Evolutionary conservation across 169 alveolate genomes (phyloP), one percentile per base, ranked within the genome.

Genomic region (Theileria parva): DNA sequence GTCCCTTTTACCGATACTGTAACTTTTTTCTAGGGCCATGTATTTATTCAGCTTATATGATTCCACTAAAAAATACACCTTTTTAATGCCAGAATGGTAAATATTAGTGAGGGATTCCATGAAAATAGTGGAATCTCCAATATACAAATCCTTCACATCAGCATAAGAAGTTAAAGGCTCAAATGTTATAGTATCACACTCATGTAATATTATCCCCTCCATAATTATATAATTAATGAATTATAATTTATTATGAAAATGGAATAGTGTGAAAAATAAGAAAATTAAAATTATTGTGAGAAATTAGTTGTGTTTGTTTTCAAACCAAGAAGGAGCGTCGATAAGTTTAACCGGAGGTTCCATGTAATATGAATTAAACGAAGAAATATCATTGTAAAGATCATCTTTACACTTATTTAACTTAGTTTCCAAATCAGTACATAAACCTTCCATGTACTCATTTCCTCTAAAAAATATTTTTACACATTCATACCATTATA

Each of bases 391-490:
- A 57, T 79, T 77, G 72, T 80, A 75, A 34, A 89, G 71, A 12
- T 57, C 80, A 30, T 77, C 65, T 64, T 87, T 28, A 53, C 94
- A 89, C 13, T 69, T 34, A 19, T 64, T 84, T 71, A 89, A 32
- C 74, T 81, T 73, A 1, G 50, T 37, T 48, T 79, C 86, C 66
- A 89, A 76, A 15, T 81, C 77, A 32, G 66, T 34, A 74, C 94
- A 89, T 51, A 89, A 60, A 17, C 55, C 76, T 28, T 78, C 69
- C 11, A 81, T 77, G 27, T 89, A 74, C 11, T 77, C 81, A n/a
- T 77, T 86, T 53, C 88, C 91, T 39, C 78, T 65, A 61, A 53
- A 17, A 2, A 12, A 21, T 34, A 60, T 11, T 19, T 21, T 37
- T 8, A 6, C 4, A 37, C 4, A 37, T 8, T 8, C 4, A 37